A percentile compares a stretch with the other conserved stretches of the same genome.
These are phyloP conservation scores for Trichoderma lentiforme DNA, from an alignment of 2,329 filamentous ascomycete species.

Conservation along the genomic window DNA sequence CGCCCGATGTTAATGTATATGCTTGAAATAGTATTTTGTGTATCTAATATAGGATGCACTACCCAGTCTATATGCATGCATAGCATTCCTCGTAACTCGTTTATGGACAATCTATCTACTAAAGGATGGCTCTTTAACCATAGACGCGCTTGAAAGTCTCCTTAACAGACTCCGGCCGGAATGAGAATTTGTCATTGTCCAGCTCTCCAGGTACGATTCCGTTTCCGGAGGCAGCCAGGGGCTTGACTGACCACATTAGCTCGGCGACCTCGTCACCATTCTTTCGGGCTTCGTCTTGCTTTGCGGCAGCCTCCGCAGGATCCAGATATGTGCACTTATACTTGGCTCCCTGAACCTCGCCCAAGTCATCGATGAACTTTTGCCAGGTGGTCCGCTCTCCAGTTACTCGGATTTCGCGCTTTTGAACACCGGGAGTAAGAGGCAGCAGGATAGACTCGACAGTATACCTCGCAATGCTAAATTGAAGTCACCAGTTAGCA, in stretches of 20 bases:
- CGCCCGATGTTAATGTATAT: background rate
- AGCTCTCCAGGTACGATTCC: background rate
- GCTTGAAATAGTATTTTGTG: background rate
- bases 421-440: background rate
- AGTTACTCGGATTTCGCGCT: background rate
- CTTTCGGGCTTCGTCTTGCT: background rate
- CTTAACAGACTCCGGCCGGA: background rate
- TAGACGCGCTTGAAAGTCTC: background rate
- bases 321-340: background rate
- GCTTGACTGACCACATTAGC: constrained; percentile 2
- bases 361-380: background rate
- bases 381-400: background rate
- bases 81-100: background rate
- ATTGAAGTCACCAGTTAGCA: background rate
- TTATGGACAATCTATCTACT: background rate
- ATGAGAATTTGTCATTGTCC: constrained; percentile 8
- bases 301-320: background rate
- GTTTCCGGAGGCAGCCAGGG: background rate
- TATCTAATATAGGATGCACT: background rate
- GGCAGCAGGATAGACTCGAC: background rate
- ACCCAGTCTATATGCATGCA: background rate
- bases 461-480: background rate
- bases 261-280: background rate
- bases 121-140: background rate
- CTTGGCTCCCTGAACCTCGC: background rate